phyloP scores from a whole-genome alignment of 2,329 filamentous ascomycete genomes.

The Thermochaetoides dissita region DNA sequence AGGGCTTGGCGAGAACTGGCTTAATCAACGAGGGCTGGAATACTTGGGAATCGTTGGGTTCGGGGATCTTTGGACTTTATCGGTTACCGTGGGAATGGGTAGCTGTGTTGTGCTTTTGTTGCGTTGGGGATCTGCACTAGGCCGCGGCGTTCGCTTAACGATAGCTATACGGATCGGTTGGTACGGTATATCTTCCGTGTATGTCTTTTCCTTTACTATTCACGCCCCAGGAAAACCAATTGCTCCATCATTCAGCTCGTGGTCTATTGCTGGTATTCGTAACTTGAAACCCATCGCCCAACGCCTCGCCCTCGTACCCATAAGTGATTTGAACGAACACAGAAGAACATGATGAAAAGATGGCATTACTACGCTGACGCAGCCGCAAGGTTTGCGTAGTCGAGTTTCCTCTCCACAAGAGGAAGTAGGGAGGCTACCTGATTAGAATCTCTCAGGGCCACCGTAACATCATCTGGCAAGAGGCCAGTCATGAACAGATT shows the following conservation, averaged over 20 bases:
- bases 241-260: not conserved
- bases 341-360: not conserved
- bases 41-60: not conserved
- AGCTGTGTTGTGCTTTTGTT: slow-evolving; percentile 7
- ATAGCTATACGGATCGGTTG: not conserved
- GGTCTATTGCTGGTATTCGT: too few relatives aligned
- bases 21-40: not conserved
- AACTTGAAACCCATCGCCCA: not conserved
- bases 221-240: not conserved
- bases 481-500: slow-evolving; percentile 34
- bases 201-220: not conserved
- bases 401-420: slow-evolving; percentile 56
- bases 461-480: slow-evolving; percentile 57
- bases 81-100: not conserved
- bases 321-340: too few relatives aligned
- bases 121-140: slow-evolving; percentile 6
- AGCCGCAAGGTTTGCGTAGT: too few relatives aligned
- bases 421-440: slow-evolving; percentile 55
- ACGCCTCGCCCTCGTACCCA: not conserved
- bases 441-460: slow-evolving; percentile 68
- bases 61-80: not conserved
- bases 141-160: slow-evolving; percentile 6
- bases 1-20: not conserved
- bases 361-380: slow-evolving; percentile 1
- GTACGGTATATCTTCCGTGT: not conserved